phyloP scores from a whole-genome alignment of 768 basidiomycete species.

The Pleurotus ostreatus region DNA sequence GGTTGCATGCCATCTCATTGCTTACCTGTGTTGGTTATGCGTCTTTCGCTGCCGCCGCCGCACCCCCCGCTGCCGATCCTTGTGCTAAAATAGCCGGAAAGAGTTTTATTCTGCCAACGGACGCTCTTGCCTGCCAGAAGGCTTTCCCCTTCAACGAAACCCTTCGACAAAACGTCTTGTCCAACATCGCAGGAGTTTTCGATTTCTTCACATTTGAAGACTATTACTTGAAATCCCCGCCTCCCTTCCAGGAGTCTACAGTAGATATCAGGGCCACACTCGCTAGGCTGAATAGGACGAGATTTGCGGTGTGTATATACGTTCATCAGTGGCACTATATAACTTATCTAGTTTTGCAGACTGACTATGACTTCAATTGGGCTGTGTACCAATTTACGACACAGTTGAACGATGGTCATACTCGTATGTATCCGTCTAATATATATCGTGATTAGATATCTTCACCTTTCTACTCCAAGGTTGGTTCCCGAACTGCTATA shows the following conservation, averaged over 20 bases:
- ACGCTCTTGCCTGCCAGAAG: slow-evolving; percentile 55
- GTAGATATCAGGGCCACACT: slow-evolving; percentile 48
- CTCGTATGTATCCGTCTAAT: slow-evolving; percentile 32
- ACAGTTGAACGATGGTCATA: slow-evolving; percentile 63
- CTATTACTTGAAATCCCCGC: slow-evolving; percentile 44
- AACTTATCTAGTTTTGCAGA: slow-evolving; percentile 28
- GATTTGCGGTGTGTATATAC: slow-evolving; percentile 33
- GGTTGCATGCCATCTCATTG: slow-evolving; percentile 4
- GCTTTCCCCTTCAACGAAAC: slow-evolving; percentile 56
- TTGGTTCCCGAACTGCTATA: slow-evolving; percentile 58
- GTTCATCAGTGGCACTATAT: not conserved
- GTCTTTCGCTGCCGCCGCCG: slow-evolving; percentile 12
- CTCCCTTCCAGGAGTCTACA: slow-evolving; percentile 55
- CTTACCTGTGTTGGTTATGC: not conserved
- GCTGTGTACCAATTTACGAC: slow-evolving; percentile 53
- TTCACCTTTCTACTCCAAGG: slow-evolving; percentile 24
- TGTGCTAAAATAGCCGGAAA: slow-evolving; percentile 37
- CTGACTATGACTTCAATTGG: slow-evolving; percentile 63
- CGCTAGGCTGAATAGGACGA: slow-evolving; percentile 41
- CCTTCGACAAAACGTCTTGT: slow-evolving; percentile 49
- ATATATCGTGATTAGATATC: not conserved
- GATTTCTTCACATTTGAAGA: slow-evolving; percentile 55
- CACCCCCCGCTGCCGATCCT: slow-evolving; percentile 28
- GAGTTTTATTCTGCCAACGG: slow-evolving; percentile 43
- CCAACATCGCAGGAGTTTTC: slow-evolving; percentile 41